Evolutionary conservation across 2,329 filamentous ascomycete genomes (phyloP).

Genomic region (Aspergillus sclerotialis): DNA sequence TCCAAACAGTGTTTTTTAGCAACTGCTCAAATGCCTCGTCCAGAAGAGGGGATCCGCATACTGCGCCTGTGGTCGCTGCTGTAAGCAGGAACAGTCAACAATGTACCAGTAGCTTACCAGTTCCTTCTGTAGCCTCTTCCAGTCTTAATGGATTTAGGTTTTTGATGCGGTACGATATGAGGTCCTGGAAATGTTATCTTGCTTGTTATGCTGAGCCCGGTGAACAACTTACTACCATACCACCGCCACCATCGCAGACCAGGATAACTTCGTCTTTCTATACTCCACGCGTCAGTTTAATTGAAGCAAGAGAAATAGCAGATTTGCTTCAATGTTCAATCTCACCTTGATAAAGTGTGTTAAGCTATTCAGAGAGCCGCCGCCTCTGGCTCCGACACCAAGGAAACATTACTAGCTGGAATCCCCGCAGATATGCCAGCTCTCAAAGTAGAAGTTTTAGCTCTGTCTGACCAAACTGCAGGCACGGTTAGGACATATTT

Average conservation of each 20-base stretch:
- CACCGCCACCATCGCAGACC: constrained; percentile 33
- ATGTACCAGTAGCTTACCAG: constrained; percentile 9
- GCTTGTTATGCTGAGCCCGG: too few relatives aligned
- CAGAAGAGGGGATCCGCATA: constrained; percentile 25
- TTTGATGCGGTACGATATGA: constrained; percentile 25
- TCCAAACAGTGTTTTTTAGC: constrained; percentile 18
- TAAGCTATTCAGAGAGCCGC: constrained; percentile 26
- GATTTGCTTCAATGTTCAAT: not conserved
- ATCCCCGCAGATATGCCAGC: constrained; percentile 13
- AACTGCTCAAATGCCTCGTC: constrained; percentile 21
- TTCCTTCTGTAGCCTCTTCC: constrained; percentile 20
- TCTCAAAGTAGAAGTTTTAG: constrained; percentile 21
- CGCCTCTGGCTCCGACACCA: constrained; percentile 23
- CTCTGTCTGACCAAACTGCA: constrained; percentile 29
- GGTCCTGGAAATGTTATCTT: too few relatives aligned
- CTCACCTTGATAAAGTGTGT: constrained; percentile 17
- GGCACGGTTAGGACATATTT: constrained; percentile 23
- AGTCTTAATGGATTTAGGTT: constrained; percentile 16
- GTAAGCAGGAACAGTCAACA: too few relatives aligned
- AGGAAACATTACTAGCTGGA: constrained; percentile 1
- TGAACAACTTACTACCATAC: constrained; percentile 25
- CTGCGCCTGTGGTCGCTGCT: constrained; percentile 13
- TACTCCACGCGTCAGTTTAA: too few relatives aligned
- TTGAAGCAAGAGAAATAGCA: not conserved
- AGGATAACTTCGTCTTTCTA: constrained; percentile 24